Conservation (phyloP, 257 asterid genomes). For the Solanum tarapatanum region DNA sequence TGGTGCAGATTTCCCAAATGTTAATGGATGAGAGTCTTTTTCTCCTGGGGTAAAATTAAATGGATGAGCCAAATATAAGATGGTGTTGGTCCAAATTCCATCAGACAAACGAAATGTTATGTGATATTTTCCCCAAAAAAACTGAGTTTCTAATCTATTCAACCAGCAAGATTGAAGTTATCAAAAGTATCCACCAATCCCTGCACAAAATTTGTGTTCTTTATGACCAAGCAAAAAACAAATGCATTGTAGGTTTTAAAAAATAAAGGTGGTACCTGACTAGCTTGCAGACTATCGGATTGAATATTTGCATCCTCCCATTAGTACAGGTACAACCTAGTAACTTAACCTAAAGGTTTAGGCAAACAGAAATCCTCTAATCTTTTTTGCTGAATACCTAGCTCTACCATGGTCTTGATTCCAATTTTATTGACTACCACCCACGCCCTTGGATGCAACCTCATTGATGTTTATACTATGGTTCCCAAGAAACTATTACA, state of each 20-base stretch:
- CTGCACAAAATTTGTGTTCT: not conserved
- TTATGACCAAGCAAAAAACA: not conserved
- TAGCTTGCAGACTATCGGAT: not conserved
- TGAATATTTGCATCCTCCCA: not conserved
- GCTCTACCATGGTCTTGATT: not conserved
- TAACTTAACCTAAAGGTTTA: not conserved
- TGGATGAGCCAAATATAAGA: not conserved
- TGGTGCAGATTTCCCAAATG: not conserved
- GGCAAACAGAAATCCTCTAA: not conserved
- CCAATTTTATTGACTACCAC: not conserved
- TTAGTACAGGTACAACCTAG: not conserved
- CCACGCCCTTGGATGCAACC: not conserved
- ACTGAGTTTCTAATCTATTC: not conserved
- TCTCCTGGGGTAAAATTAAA: not conserved
- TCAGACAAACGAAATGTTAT: not conserved
- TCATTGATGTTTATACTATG: not conserved
- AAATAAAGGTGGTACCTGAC: not conserved
- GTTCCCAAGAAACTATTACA: not conserved
- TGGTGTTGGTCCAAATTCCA: not conserved
- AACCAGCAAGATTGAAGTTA: not conserved
- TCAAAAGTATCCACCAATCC: not conserved
- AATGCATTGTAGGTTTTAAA: not conserved
- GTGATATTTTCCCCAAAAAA: not conserved
- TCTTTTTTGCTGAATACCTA: not conserved
- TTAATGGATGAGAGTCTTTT: not conserved